These are phyloP conservation scores for Boletellus sp. DNA, from an alignment of 768 basidiomycete genomes.

Conservation along the genomic window DNA sequence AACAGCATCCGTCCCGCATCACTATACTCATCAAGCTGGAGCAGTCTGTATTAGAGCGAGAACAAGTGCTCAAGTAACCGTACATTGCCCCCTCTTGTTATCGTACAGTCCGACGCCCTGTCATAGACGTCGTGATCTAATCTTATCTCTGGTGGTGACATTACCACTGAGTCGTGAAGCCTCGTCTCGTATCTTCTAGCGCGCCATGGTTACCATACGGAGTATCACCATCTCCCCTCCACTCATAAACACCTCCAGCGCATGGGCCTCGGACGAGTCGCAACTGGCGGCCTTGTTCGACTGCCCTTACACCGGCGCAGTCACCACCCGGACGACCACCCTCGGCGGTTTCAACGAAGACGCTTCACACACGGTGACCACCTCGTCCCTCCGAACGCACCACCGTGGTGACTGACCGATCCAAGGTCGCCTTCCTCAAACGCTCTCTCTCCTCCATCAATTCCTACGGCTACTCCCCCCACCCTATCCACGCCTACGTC, in stretches of 20 bases:
- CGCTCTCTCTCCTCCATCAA: conserved; percentile 63
- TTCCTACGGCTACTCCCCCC: conserved; percentile 85
- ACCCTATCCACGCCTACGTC: conserved; percentile 64
- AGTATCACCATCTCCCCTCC: conserved; percentile 57
- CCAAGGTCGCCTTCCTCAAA: conserved; percentile 60
- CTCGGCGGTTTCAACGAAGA: conserved; percentile 68
- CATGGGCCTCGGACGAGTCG: conserved; percentile 69
- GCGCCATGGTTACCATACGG: conserved; percentile 56
- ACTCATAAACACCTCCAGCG: conserved; percentile 74
- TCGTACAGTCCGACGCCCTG: no score
- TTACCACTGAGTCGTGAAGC: no score
- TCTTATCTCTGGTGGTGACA: conserved; percentile 8
- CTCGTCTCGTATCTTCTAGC: no score
- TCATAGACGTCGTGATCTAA: conserved; percentile 18
- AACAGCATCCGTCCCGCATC: conserved; percentile 76
- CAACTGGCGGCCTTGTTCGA: conserved; percentile 67
- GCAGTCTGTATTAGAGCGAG: conserved; percentile 87
- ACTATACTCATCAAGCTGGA: conserved; percentile 98
- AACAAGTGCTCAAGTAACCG: conserved; percentile 77
- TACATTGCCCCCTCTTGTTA: conserved; percentile 4
- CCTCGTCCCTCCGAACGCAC: not conserved
- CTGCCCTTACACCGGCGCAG: conserved; percentile 67
- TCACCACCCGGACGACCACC: conserved; percentile 78
- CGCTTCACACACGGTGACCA: conserved; percentile 51
- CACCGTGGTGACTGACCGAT: conserved; percentile 2